A percentile compares a stretch with the other conserved stretches of the same genome.
Conservation (phyloP, 2,329 filamentous ascomycete genomes). For the Coniochaeta sp. region DNA sequence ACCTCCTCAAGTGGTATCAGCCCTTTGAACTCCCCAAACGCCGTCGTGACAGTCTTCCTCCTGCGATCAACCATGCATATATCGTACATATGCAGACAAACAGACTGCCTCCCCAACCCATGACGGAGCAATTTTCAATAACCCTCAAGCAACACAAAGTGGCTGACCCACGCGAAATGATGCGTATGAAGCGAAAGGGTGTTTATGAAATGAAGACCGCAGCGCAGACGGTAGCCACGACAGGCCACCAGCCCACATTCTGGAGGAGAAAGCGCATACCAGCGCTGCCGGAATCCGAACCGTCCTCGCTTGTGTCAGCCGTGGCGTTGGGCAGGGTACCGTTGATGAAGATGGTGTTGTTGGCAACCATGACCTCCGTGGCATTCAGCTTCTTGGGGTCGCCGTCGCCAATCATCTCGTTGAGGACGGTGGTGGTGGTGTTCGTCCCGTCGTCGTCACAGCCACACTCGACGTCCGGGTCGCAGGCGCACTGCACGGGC, state of each 20-base stretch:
- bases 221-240: slow-evolving; percentile 33
- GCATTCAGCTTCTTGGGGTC: slow-evolving; percentile 54
- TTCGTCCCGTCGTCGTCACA: slow-evolving; percentile 56
- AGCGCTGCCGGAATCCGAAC: slow-evolving; percentile 24
- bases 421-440: slow-evolving; percentile 49
- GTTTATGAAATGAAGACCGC: slow-evolving; percentile 35
- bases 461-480: slow-evolving; percentile 47
- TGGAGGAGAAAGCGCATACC: slow-evolving; percentile 26
- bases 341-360: slow-evolving; percentile 60
- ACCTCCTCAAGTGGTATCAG: neutral
- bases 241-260: slow-evolving; percentile 43
- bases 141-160: neutral
- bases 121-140: neutral
- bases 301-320: slow-evolving; percentile 39
- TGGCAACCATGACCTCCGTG: slow-evolving; percentile 52
- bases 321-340: slow-evolving; percentile 68
- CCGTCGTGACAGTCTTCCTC: neutral
- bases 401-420: slow-evolving; percentile 59
- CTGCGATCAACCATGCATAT: neutral
- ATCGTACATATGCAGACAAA: neutral
- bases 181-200: neutral
- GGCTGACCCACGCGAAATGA: neutral
- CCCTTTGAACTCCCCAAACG: neutral
- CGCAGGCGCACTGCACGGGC: slow-evolving; percentile 56
- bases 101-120: neutral